Conservation (phyloP, 2,329 filamentous ascomycete genomes). For the Metarhizium rileyi region DNA sequence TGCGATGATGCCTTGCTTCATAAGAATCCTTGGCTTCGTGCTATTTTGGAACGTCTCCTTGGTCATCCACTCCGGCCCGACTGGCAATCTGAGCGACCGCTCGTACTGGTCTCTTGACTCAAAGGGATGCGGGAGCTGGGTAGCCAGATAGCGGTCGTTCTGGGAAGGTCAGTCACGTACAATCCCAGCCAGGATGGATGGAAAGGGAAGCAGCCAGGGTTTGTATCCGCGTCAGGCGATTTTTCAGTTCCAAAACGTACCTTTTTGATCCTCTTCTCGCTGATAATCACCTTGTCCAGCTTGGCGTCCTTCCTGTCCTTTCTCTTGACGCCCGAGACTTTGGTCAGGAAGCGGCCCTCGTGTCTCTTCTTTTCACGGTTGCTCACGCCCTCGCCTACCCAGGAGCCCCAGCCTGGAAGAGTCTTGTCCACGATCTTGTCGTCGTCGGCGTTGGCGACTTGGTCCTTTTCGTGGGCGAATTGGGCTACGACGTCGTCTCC, state of each 20-base stretch:
- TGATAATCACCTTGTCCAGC: constrained; percentile 79
- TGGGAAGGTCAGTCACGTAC: too few species aligned
- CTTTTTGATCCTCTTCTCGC: constrained; percentile 84
- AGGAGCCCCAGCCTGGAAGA: constrained; percentile 90
- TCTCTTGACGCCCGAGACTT: constrained; percentile 63
- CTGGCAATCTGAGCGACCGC: constrained; percentile 70
- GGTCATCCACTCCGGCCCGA: constrained; percentile 94
- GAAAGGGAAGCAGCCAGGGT: not conserved
- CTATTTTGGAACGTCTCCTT: constrained; percentile 86
- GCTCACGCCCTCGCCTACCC: constrained; percentile 77
- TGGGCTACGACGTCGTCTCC: constrained; percentile 75
- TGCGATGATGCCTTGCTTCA: constrained; percentile 84
- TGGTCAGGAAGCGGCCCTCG: constrained; percentile 52
- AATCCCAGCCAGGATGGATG: too few species aligned
- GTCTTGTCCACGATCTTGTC: constrained; percentile 74
- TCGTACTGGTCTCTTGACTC: constrained; percentile 87
- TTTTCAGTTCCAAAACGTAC: too few species aligned
- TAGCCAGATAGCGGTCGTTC: constrained; percentile 82
- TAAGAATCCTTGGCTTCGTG: constrained; percentile 79
- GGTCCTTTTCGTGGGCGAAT: constrained; percentile 72
- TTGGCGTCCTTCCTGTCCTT: constrained; percentile 73
- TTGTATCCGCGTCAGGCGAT: constrained; percentile 4
- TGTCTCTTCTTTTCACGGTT: constrained; percentile 57
- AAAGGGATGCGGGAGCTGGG: constrained; percentile 77
- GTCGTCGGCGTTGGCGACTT: constrained; percentile 63